Evolutionary conservation across 2,329 filamentous ascomycete species (phyloP).

Genomic region (Lachnellula occidentalis): DNA sequence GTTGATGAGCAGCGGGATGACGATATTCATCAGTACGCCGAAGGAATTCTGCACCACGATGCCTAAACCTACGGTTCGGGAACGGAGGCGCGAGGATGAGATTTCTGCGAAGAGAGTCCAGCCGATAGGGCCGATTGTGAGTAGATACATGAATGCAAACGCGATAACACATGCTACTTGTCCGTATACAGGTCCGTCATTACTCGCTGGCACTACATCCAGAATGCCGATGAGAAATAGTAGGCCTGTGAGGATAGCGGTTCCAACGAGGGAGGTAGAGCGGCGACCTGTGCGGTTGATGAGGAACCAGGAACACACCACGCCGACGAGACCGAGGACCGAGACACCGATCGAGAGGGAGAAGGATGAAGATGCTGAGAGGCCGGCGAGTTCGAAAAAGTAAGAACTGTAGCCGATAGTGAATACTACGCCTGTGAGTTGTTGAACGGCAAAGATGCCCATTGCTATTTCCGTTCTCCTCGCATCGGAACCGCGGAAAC

Average conservation of each 20-base stretch:
- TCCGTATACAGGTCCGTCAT: constrained; percentile 26
- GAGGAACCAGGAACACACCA: constrained; percentile 12
- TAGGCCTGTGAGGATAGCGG: constrained; percentile 28
- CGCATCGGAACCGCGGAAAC: constrained; percentile 20
- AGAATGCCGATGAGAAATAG: constrained; percentile 30
- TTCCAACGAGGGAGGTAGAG: constrained; percentile 24
- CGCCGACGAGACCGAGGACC: constrained; percentile 34
- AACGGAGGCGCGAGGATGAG: constrained; percentile 33
- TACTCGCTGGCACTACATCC: constrained; percentile 30
- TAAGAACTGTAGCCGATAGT: constrained; percentile 40
- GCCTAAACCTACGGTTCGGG: constrained; percentile 36
- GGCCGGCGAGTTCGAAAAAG: constrained; percentile 42
- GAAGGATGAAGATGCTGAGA: constrained; percentile 32
- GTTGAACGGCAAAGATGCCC: constrained; percentile 14
- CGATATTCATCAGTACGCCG: constrained; percentile 29
- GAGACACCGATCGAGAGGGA: constrained; percentile 34
- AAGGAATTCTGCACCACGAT: constrained; percentile 36
- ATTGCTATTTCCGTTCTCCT: constrained; percentile 20
- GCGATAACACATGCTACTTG: constrained; percentile 34
- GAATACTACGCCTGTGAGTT: constrained; percentile 26
- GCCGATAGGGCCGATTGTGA: constrained; percentile 37
- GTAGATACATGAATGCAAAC: constrained; percentile 36
- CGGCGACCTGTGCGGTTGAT: constrained; percentile 11
- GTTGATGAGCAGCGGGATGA: constrained; percentile 36
- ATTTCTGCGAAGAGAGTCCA: constrained; percentile 38